Base-by-base conservation (phyloP, 345 rosid genomes). In the Ricinus communis region DNA sequence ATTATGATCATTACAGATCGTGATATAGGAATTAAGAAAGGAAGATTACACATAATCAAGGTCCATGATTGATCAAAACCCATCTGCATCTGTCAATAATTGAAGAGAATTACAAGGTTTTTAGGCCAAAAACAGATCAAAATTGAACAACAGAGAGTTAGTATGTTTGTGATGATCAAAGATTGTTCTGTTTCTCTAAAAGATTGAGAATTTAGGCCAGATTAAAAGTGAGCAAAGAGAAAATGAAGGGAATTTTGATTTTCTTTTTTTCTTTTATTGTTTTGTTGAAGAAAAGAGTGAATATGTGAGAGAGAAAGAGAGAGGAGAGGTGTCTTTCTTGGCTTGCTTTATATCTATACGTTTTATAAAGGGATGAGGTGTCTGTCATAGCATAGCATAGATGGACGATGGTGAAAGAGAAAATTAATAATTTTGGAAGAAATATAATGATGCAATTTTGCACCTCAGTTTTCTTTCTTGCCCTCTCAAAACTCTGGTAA, bases 11-110 rank as follows among this genome's bases (percentile, higher is more conserved):
- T 80, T 33, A 67, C 73, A 70, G 83, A 87, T 83, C 83, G 77
- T 81, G 74, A 62, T 62, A 69, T 16, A 64, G 55, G 4, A 76
- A 71, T 49, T 66, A 30, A 68, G 66, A 63, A 73, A 74, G 59
- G 80, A 65, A 68, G 66, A 85, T 84, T 81, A 85, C 85, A 76
- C 77, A 81, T 79, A 12, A 68, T 28, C 57, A 43, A 76, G 64
- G 73, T 67, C 77, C 75, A 16, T 11, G 80, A 77, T 85, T 80
- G 83, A 68, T 68, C 75, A 73, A 84, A 76, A 66, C 80, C 85
- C 83, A 83, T 83, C 83, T 71, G 83, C 86, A 86, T 77, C 81
- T 45, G 74, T 68, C 75, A 70, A 77, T 67, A 79, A 82, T 45
- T 63, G 75, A 74, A 65, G 66, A 70, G 68, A 73, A 68, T 53